Evolutionary conservation across 352 stramenopile genomes (phyloP), one percentile per base, ranked within the genome.

Genomic region (Phytophthora pisi): DNA sequence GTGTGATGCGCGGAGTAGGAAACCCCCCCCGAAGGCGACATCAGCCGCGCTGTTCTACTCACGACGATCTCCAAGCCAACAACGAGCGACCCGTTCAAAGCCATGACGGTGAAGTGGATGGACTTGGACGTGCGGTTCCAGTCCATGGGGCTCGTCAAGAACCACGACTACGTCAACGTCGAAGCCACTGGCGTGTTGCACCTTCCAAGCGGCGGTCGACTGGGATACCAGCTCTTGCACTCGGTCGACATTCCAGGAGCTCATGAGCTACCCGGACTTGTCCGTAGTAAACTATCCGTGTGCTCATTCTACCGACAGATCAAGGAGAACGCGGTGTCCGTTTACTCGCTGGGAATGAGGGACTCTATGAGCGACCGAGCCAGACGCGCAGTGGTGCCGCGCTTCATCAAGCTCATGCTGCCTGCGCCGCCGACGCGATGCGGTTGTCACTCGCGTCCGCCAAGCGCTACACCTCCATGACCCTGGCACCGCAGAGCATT

Each of bases 181-280:
- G 68, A 83, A 52, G 62, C 74, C 51, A 82, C 65, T 0, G 75
- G 75, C 18, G 56, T 78, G 10, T 66, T 66, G 28, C 24, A 57
- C 13, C 64, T 70, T 16, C 42, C 51, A 0, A 60, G 24, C 3
- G 72, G 70, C 5, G 72, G 67, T 23, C 66, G 69, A 20, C 11
- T 81, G 0, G 68, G 69, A 11, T 88, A 70, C 55, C 77, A 88
- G n/a, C 51, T 88, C 6, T 57, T 82, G 45, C 78, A 84, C 64
- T 81, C 67, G 45, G 66, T 88, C 26, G 61, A 75, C 18, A 66
- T 85, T 34, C 57, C 68, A 1, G 52, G 74, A 34, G 73, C 75
- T 5, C 31, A 49, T 0, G 51, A 62, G 13, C 46, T 66, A n/a
- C 28, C 52, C 4, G 59, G 50, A 57, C 68, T 65, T 30, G 51